Evolutionary conservation across 768 basidiomycete genomes (phyloP).

Genomic region (Suillus tomentosus): DNA sequence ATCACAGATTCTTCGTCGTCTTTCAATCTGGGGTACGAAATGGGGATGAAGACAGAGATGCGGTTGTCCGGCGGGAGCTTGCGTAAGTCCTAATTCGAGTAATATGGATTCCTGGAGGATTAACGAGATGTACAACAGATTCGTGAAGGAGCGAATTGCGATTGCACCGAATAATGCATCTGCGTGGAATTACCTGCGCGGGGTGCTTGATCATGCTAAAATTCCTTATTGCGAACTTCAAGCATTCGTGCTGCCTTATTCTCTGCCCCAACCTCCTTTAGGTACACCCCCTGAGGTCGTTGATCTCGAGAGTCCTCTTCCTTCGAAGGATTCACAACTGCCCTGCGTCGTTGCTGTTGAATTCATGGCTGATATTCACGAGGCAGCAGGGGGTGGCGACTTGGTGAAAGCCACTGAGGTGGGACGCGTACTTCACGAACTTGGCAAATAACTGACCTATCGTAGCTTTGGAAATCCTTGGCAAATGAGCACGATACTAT

Average conservation of each 20-base stretch:
- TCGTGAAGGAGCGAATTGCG: slow-evolving; percentile 80
- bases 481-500: slow-evolving; percentile 73
- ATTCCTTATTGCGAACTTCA: slow-evolving; percentile 57
- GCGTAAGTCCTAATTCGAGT: slow-evolving; percentile 53
- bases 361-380: slow-evolving; percentile 79
- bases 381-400: slow-evolving; percentile 52
- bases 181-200: slow-evolving; percentile 96
- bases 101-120: slow-evolving; percentile 2
- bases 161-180: slow-evolving; percentile 91
- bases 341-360: slow-evolving; percentile 83
- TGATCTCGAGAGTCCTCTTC: slow-evolving; percentile 76
- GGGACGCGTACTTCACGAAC: slow-evolving; percentile 11
- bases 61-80: slow-evolving; percentile 68
- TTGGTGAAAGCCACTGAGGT: slow-evolving; percentile 54
- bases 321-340: slow-evolving; percentile 63
- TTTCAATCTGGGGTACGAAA: slow-evolving; percentile 64
- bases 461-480: slow-evolving; percentile 70
- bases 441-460: slow-evolving; percentile 14
- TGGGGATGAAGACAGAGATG: slow-evolving; percentile 62
- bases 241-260: slow-evolving; percentile 69
- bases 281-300: slow-evolving; percentile 46
- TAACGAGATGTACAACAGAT: slow-evolving; percentile 45
- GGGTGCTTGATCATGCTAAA: slow-evolving; percentile 64
- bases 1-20: slow-evolving; percentile 90
- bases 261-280: slow-evolving; percentile 36